phyloP scores from a whole-genome alignment of 2,329 filamentous ascomycete genomes.

The Thielaviopsis cerberus region DNA sequence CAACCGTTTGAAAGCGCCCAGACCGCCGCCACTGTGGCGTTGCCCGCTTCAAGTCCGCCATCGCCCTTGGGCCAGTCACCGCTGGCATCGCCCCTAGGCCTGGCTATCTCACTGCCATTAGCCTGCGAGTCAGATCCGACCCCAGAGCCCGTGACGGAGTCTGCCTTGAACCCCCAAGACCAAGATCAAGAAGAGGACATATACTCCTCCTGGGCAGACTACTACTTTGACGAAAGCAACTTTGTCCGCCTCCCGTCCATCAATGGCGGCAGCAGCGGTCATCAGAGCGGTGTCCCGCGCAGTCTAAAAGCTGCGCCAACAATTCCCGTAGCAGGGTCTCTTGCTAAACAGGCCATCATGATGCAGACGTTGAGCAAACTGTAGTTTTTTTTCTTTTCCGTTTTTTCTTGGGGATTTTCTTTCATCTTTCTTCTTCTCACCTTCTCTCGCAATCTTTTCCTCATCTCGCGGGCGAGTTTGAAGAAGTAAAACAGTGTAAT shows the following conservation, averaged over 20 bases:
- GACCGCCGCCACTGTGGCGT: not conserved
- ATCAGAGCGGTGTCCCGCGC: not conserved
- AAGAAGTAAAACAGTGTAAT: not conserved
- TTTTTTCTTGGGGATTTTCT: not conserved
- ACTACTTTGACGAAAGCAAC: slow-evolving; percentile 17
- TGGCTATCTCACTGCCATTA: too few relatives aligned
- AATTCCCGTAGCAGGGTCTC: not conserved
- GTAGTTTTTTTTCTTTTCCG: not conserved
- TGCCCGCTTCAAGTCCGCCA: not conserved
- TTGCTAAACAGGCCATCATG: not conserved
- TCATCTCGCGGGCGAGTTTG: too few relatives aligned
- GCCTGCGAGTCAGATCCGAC: too few relatives aligned
- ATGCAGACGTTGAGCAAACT: not conserved
- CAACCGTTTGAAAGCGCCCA: slow-evolving; percentile 13
- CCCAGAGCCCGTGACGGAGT: too few relatives aligned
- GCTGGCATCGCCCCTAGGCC: too few relatives aligned
- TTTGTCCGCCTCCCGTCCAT: not conserved
- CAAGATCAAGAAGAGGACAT: slow-evolving; percentile 15
- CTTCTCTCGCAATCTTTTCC: too few relatives aligned
- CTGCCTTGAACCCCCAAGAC: too few relatives aligned
- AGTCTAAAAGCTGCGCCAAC: not conserved
- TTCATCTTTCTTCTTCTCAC: not conserved
- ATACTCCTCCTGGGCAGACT: slow-evolving; percentile 16
- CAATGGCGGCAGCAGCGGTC: not conserved
- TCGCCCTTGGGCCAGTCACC: not conserved